Evolutionary conservation across 108 stramenopile genomes (phyloP), one percentile per base, ranked within the genome.

Genomic region (Skeletonema marinoi): DNA sequence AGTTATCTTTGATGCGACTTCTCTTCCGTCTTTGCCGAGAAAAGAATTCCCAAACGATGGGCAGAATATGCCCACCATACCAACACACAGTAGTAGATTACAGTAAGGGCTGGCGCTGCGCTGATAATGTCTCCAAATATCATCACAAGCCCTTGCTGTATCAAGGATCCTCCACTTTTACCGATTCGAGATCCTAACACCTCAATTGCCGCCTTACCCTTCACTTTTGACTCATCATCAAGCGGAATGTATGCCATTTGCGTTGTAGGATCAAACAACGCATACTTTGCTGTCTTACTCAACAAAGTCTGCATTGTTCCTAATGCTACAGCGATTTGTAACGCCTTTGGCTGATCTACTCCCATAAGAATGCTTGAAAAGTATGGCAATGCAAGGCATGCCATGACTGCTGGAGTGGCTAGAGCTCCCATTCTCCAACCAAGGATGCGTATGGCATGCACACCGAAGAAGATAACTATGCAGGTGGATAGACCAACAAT

Each of bases 211-310:
- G 95, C 96, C 71, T 97, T 96, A 9, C 96, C 96, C 78, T 98
- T 98, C 17, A 95, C 88, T 87, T 98, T 98, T 41, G 93, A 92
- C 70, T 98, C 97, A 32, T 97, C 89, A 74, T 97, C 98, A 41
- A 98, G 77, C 1, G 98, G 98, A 66, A 98, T 98, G 71, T 98
- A 98, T 7, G 97, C 96, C 95, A 98, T 98, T 83, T 93, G 91
- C 2, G 90, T 93, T 8, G 91, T 93, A 10, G 95, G 95, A 78
- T 96, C 95, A 70, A 96, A 96, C 51, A 96, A 65, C 7, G 92
- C 92, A 77, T 93, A 96, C 85, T 98, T 98, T 41, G 93, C 80
- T 10, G 98, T 97, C 74, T 98, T 98, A 76, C 93, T 93, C 60
- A 97, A 70, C 60, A 97, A 71, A 54, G 92, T 90, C 73, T 97